Conservation (phyloP, 23 red algal species). For the Agarophyton chilense region DNA sequence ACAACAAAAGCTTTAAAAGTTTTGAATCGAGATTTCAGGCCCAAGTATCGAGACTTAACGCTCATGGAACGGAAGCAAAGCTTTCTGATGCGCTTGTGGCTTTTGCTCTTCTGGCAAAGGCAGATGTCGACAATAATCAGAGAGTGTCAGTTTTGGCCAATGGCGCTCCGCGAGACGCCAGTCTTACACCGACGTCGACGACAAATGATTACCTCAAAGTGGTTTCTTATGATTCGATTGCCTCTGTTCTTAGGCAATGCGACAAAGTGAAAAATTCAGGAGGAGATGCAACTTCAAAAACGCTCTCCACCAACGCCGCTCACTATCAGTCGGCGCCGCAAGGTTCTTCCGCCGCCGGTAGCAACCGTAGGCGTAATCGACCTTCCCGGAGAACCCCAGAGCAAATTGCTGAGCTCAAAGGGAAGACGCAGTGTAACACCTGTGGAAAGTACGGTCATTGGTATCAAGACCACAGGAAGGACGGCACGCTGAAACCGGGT, state of each 20-base stretch:
- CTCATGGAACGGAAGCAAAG: not conserved
- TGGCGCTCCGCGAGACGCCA: not conserved
- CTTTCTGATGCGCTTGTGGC: constrained; percentile 1
- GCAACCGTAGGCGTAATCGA: too few relatives aligned
- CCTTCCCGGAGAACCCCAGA: not conserved
- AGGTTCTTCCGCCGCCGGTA: too few relatives aligned
- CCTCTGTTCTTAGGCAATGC: constrained; percentile 24
- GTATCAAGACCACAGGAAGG: not conserved
- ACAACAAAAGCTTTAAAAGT: constrained; percentile 7
- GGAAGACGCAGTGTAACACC: not conserved
- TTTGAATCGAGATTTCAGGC: constrained; percentile 21
- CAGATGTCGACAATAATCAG: constrained; percentile 28
- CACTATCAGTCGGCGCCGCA: not conserved
- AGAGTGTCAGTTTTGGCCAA: constrained; percentile 28
- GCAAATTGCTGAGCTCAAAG: constrained; percentile 13
- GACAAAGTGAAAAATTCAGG: not conserved
- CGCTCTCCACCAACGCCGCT: not conserved
- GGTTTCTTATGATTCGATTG: not conserved
- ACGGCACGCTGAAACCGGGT: constrained; percentile 29
- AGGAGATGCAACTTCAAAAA: not conserved
- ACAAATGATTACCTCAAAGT: constrained; percentile 22
- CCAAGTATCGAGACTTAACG: constrained; percentile 14
- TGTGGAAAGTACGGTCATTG: constrained; percentile 15
- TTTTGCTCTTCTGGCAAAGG: constrained; percentile 22
- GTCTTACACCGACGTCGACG: not conserved